Evolutionary conservation across 2,329 filamentous ascomycete species (phyloP).

Genomic region (Fusarium tuaranense): DNA sequence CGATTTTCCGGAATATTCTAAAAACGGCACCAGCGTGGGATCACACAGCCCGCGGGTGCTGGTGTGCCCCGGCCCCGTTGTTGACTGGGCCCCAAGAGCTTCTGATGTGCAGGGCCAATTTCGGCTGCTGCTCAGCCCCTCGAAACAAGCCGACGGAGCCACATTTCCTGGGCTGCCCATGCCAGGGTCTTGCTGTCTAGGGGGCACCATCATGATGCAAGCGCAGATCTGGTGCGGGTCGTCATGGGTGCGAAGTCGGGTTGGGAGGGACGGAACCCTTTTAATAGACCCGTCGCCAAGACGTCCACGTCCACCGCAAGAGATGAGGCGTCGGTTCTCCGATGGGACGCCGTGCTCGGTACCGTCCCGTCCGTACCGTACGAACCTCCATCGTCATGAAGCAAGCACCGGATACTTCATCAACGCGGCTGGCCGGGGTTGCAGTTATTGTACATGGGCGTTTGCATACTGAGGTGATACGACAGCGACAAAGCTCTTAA

Average conservation of each 20-base stretch:
- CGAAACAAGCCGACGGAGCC: slow-evolving; percentile 27
- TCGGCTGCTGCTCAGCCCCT: slow-evolving; percentile 35
- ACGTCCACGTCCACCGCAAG: neutral
- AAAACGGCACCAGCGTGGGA: slow-evolving; percentile 31
- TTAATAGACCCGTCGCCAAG: slow-evolving; percentile 5
- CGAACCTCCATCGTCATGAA: neutral
- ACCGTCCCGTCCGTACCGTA: neutral
- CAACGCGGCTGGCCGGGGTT: neutral
- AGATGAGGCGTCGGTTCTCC: slow-evolving; percentile 1
- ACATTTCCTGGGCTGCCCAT: slow-evolving; percentile 1
- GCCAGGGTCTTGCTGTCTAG: slow-evolving; percentile 15
- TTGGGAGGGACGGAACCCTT: neutral
- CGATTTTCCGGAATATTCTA: slow-evolving; percentile 40
- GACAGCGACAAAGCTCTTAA: slow-evolving; percentile 2
- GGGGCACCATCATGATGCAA: slow-evolving; percentile 27
- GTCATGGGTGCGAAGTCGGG: slow-evolving; percentile 13
- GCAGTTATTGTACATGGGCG: neutral
- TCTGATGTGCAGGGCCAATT: slow-evolving; percentile 31
- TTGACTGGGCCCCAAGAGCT: neutral
- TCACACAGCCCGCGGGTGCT: slow-evolving; percentile 12
- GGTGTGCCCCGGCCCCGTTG: slow-evolving; percentile 7
- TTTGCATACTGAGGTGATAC: neutral
- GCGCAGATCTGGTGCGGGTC: slow-evolving; percentile 23
- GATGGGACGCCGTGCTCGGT: neutral
- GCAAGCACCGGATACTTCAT: slow-evolving; percentile 1